phyloP scores from a whole-genome alignment of 345 rosid species.

The Dipteronia dyeriana region DNA sequence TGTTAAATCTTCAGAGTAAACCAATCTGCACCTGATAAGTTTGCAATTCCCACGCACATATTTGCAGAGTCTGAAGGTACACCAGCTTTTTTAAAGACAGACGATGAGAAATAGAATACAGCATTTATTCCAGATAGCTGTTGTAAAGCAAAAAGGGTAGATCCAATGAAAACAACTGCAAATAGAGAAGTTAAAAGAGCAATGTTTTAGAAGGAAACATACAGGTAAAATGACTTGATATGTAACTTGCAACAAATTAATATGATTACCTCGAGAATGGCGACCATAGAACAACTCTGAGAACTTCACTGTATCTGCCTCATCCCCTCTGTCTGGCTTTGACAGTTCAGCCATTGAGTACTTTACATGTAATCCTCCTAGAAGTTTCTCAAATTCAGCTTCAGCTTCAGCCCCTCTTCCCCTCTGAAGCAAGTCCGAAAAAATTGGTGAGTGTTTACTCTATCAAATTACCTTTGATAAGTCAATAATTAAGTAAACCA shows the following conservation, averaged over 20 bases:
- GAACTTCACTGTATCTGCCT: constrained; percentile 55
- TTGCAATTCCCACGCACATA: constrained; percentile 76
- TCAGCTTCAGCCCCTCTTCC: constrained; percentile 91
- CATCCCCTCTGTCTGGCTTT: constrained; percentile 73
- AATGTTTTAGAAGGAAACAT: constrained; percentile 31
- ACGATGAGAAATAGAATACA: constrained; percentile 92
- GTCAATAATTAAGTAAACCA: background rate
- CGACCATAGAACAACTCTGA: constrained; percentile 73
- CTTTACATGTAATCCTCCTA: constrained; percentile 74
- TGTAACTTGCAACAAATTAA: constrained; percentile 25
- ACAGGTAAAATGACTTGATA: background rate
- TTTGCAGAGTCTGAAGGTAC: constrained; percentile 88
- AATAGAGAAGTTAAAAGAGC: constrained; percentile 39
- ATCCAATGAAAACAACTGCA: constrained; percentile 98
- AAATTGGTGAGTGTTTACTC: constrained; percentile 3
- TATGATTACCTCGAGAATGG: constrained; percentile 58
- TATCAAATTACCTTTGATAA: constrained; percentile 1
- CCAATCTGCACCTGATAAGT: constrained; percentile 62
- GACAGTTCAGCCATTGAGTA: constrained; percentile 76
- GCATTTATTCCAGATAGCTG: constrained; percentile 97
- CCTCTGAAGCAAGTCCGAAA: constrained; percentile 48
- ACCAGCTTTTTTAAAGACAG: constrained; percentile 88
- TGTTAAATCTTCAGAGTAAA: constrained; percentile 14
- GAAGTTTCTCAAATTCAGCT: constrained; percentile 71
- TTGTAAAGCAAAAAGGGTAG: constrained; percentile 93